Evolutionary conservation across 1,284 basidiomycete genomes (phyloP), one percentile per base, ranked within the genome.

Genomic region (Moesziomyces antarcticus): DNA sequence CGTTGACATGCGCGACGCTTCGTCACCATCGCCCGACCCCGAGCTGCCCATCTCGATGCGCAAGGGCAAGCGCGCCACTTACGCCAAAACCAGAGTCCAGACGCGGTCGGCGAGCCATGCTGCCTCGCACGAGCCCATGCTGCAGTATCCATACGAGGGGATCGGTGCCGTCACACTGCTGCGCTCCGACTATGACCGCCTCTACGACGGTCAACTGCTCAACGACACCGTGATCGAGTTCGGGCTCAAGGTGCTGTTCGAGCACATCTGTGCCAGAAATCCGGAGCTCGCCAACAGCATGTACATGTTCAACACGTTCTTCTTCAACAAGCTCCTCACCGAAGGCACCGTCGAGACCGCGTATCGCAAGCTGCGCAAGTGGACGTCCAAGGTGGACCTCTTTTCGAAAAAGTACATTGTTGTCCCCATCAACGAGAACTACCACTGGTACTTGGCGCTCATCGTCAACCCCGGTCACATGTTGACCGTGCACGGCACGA

Each of bases 171-270:
- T 84, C 18, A 68, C 59, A 5, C 24, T 84, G 7, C 57, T 73
- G 35, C 52, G 43, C 3, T 59, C 64, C 0, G 82, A 84, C 49
- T 37, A 78, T 13, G 59, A 67, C 6, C 63, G 71, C 16, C 76
- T 84, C 24, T 35, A 68, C 37, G 78, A 80, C 20, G 75, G 74
- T 24, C 73, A 78, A 44, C 75, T 77, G 37, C 67, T 99, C 49
- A 99, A 99, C 83, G 97, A 99, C 85, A 95, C 92, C 0, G 85
- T 98, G 24, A 93, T 99, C 47, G 96, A 99, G 81, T 97, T 96
- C 80, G 96, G 93, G 3, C 87, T 99, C 35, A 94, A 93, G 92
- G 93, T 79, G 51, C 91, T 86, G 0, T 58, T 75, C 46, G 73
- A 81, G 22, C 27, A 75, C 30, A 74, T 78, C 25, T 66, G 74